Base-by-base conservation (phyloP, 139 green algal species). In the Gonium pectorale region DNA sequence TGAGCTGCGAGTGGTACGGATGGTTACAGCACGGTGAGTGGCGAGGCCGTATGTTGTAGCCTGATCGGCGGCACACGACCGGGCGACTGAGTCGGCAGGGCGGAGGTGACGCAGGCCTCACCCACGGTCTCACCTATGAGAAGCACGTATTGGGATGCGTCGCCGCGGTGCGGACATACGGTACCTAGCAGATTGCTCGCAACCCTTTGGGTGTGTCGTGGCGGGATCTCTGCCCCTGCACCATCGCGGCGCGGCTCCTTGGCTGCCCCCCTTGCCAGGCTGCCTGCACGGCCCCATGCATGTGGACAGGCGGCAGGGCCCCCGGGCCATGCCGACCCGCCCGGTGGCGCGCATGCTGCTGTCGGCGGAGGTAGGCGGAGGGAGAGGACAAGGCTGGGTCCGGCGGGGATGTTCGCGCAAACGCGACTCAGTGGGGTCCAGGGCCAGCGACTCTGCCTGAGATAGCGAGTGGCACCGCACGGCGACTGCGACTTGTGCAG, bases 251-350 rank as follows among this genome's bases (percentile, higher is more conserved):
- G 13, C 49, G 13, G 13, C 49, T 13, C 49, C 49, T 17, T 56
- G 13, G 49, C 49, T 56, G 13, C 49, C 49, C 13, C 19, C 24
- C 8, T 5, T 38, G 15, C 21, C 72, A 81, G 75, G 75, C n/a
- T 82, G 75, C 59, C 75, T 82, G n/a, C 75, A 82, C 75, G 75
- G 75, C 40, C 75, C 75, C 17, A 3, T 62, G 31, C 75, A 82
- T 59, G 13, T 49, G 56, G 75, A 82, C n/a, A n/a, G n/a, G 60
- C 26, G 35, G 7, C 41, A 11, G 5, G 59, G 59, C 0, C 75
- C 71, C 59, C n/a, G n/a, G 40, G n/a, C 6, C 75, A 82, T 40
- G 56, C 22, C 37, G 60, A 82, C 75, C 40, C 60, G 17, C 75
- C 59, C 60, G 8, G n/a, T 41, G 27, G 75, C 75, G 21, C 75